Conservation (phyloP, 768 basidiomycete species). For the Pulveroboletus ravenelii region DNA sequence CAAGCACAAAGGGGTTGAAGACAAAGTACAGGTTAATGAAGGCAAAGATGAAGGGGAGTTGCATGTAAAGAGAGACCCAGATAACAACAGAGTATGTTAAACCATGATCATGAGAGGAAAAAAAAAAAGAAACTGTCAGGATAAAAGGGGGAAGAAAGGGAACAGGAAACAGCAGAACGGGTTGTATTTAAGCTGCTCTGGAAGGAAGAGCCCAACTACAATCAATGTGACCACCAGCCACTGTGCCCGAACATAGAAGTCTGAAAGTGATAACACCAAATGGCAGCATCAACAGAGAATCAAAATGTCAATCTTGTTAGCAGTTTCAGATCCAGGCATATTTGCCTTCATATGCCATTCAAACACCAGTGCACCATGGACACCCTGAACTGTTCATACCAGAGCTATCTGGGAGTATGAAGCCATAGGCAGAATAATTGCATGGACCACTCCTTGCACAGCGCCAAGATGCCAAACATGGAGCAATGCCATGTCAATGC, state of each 20-base stretch:
- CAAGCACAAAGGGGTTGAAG: neutral
- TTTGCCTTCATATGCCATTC: neutral
- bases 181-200: neutral
- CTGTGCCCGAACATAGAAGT: constrained; percentile 11
- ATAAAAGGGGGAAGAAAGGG: neutral
- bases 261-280: neutral
- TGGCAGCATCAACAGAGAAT: neutral
- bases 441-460: neutral
- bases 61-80: neutral
- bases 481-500: neutral
- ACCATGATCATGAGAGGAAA: constrained; percentile 4
- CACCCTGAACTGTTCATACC: neutral
- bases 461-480: neutral
- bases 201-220: neutral
- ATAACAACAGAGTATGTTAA: neutral
- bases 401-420: neutral
- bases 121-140: neutral
- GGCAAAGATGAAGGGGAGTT: neutral
- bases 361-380: neutral
- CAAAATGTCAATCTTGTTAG: neutral
- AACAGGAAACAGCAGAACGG: neutral
- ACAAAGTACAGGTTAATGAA: neutral
- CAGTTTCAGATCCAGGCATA: too few species aligned
- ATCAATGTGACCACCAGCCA: neutral
- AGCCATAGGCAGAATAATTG: too few species aligned